Evolutionary conservation across 495 filamentous ascomycete genomes (phyloP).

Genomic region (Penicillium paradoxum): DNA sequence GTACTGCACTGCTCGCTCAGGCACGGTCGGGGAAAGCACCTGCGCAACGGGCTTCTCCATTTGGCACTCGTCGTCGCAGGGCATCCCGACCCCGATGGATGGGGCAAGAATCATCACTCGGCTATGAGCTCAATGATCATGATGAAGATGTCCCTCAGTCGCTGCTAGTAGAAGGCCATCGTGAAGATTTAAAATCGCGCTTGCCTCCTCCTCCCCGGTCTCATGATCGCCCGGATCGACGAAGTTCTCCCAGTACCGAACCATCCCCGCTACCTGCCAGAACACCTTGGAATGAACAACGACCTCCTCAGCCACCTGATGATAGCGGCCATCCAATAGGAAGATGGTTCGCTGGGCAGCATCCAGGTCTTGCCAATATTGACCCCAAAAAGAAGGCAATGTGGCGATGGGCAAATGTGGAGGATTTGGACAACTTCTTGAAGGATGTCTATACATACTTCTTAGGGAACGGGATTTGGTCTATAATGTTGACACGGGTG

Average conservation of each 20-base stretch:
- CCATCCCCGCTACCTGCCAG: slow-evolving; percentile 49
- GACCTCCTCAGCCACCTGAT: slow-evolving; percentile 50
- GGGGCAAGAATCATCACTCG: slow-evolving; percentile 20
- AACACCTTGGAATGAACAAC: slow-evolving; percentile 63
- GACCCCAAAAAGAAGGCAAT: slow-evolving; percentile 79
- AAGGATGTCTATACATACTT: slow-evolving; percentile 90
- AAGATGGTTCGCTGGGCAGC: slow-evolving; percentile 32
- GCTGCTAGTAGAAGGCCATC: slow-evolving; percentile 66
- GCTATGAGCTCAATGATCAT: slow-evolving; percentile 59
- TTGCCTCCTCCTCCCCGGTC: slow-evolving; percentile 34
- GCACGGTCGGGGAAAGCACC: slow-evolving; percentile 11
- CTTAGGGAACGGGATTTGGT: slow-evolving; percentile 80
- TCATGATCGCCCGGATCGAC: slow-evolving; percentile 25
- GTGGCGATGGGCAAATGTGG: slow-evolving; percentile 94
- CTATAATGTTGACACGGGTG: slow-evolving; percentile 66
- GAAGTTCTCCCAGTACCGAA: slow-evolving; percentile 28
- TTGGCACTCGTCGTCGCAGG: slow-evolving; percentile 28
- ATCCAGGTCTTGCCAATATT: slow-evolving; percentile 44
- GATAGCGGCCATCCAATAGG: slow-evolving; percentile 19
- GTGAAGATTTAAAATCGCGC: slow-evolving; percentile 32
- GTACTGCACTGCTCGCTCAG: slow-evolving; percentile 37
- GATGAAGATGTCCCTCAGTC: slow-evolving; percentile 93
- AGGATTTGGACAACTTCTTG: slow-evolving; percentile 87
- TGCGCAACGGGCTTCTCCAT: slow-evolving; percentile 10
- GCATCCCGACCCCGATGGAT: slow-evolving; percentile 32